phyloP scores from a whole-genome alignment of 805 yeast species.

The Metschnikowia aberdeeniae region DNA sequence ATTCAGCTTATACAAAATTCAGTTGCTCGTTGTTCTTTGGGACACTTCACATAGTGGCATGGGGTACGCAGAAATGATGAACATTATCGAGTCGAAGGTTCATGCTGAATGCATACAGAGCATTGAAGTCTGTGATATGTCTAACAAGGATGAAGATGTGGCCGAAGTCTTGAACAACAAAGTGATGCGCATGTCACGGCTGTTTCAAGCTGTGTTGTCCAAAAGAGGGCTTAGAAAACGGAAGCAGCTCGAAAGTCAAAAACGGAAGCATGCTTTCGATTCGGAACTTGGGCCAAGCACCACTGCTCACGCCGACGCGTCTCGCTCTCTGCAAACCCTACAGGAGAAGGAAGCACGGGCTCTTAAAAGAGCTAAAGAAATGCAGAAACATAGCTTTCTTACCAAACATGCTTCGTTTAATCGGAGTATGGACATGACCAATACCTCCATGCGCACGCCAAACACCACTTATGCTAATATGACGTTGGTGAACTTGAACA shows the following conservation, averaged over 20 bases:
- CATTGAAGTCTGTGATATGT: conserved; percentile 34
- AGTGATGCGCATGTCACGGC: conserved; percentile 18
- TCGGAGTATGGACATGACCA: conserved; percentile 12
- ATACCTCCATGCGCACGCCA: conserved; percentile 13
- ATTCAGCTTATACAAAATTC: conserved; percentile 35
- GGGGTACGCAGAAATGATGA: conserved; percentile 12
- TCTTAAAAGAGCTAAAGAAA: conserved; percentile 25
- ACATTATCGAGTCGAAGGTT: conserved; percentile 15
- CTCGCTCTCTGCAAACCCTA: conserved; percentile 12
- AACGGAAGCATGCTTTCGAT: neutral
- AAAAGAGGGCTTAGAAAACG: conserved; percentile 26
- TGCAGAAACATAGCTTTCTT: conserved; percentile 31
- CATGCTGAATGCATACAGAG: conserved; percentile 16
- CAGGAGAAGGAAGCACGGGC: conserved; percentile 23
- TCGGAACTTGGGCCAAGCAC: neutral
- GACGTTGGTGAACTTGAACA: conserved; percentile 15
- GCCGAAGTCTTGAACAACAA: conserved; percentile 23
- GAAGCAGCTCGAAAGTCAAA: conserved; percentile 10
- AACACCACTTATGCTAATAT: conserved; percentile 14
- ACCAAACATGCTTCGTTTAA: conserved; percentile 23
- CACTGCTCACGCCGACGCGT: neutral
- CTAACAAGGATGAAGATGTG: conserved; percentile 22
- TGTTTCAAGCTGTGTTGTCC: conserved; percentile 29
- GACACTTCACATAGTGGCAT: conserved; percentile 23
- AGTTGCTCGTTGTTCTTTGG: conserved; percentile 43